Conservation (phyloP, 768 basidiomycete genomes). For the Kockovaella imperatae region DNA sequence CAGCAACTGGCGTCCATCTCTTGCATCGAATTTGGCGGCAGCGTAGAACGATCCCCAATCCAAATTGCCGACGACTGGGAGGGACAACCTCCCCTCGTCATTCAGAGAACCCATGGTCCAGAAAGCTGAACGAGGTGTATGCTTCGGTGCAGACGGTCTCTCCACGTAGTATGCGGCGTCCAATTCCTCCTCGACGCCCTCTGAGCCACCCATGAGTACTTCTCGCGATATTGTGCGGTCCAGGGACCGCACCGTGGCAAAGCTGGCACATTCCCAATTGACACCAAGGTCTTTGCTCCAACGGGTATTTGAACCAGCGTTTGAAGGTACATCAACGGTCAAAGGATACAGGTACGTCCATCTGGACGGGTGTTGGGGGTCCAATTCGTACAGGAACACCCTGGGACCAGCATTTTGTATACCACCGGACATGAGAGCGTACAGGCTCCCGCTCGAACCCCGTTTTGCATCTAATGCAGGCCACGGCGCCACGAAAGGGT, state of each 20-base stretch:
- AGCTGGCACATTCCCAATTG: conserved; percentile 12
- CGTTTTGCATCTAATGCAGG: conserved; percentile 1
- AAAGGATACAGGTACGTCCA: conserved; percentile 8
- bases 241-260: conserved; percentile 1
- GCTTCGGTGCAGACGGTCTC: neutral
- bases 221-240: neutral
- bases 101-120: conserved; percentile 6
- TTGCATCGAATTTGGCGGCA: conserved; percentile 4
- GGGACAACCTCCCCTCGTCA: neutral
- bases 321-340: neutral
- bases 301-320: neutral
- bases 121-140: conserved; percentile 4
- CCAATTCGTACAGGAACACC: conserved; percentile 9
- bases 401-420: conserved; percentile 7
- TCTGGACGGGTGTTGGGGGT: neutral
- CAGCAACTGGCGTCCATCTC: conserved; percentile 2
- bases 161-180: neutral
- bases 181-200: neutral
- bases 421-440: conserved; percentile 11
- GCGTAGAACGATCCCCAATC: conserved; percentile 14
- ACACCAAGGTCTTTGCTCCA: conserved; percentile 12
- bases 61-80: conserved; percentile 1
- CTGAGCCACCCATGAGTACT: neutral
- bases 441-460: neutral
- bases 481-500: conserved; percentile 9